Base-by-base conservation (phyloP, 78 protist genomes). In the Dictyostelium capitatum region DNA sequence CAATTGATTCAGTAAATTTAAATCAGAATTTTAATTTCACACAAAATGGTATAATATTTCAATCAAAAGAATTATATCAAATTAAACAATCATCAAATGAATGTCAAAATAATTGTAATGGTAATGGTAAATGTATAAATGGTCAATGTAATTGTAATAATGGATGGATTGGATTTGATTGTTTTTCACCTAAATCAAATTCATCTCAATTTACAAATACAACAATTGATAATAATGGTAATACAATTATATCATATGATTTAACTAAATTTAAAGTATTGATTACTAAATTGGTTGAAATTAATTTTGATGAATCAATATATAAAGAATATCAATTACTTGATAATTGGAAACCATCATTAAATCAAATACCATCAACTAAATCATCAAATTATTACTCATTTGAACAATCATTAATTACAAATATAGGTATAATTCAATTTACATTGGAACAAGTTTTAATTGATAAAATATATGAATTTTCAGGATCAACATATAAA, bases 31-130 rank as follows among this genome's bases (percentile, higher is more conserved):
- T 69, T 25, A 69, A 37, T 37, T 37, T 69, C n/a, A 37, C 77
- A 12, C 77, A 69, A 37, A 69, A 69, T 69, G 32, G 32, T 37
- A 6, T 69, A 5, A 69, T 37, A 0, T 69, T n/a, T 25, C 17
- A 25, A 37, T 37, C 53, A 37, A 7, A 69, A 14, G 43, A 28
- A 12, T 17, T 37, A 2, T 69, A 69, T 69, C 43, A 69, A 37
- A 37, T 37, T 37, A 2, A n/a, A 3, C 23, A 28, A 69, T 30
- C 43, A 69, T 17, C 19, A 7, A 37, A 30, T 7, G 32, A 69
- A 12, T 69, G 77, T 69, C 77, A 23, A 69, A 69, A 69, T 37
- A 20, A 69, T 37, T 69, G 77, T 37, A 69, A 37, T 25, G 32
- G 32, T 14, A 25, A 30, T 7, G 43, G 77, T 12, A 32, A 0